Percentiles rank a stretch among this genome's conserved stretches.
Conservation (phyloP, 495 filamentous ascomycete genomes). For the Penicillium dipodomyicola region DNA sequence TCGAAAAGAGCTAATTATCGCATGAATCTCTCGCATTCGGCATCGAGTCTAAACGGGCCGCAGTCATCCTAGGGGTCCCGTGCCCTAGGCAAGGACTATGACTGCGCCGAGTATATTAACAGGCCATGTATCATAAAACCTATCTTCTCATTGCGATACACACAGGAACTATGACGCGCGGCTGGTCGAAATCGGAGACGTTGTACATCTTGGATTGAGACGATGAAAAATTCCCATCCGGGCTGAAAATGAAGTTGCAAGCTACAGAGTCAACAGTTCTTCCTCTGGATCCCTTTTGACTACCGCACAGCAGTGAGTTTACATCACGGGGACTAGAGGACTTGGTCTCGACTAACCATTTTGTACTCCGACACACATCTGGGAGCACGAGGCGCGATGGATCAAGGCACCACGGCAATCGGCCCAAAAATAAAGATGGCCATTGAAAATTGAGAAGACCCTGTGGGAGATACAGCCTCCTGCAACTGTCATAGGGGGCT, state of each 20-base stretch:
- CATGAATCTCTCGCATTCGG: constrained; percentile 4
- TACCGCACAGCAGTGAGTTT: not conserved
- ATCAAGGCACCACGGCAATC: constrained; percentile 15
- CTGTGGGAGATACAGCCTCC: not conserved
- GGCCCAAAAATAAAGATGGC: constrained; percentile 19
- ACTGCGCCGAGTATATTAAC: not conserved
- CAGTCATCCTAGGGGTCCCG: constrained; percentile 14
- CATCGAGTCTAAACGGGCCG: constrained; percentile 12
- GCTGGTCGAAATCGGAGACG: constrained; percentile 15
- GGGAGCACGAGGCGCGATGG: constrained; percentile 21
- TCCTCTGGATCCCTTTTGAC: not conserved
- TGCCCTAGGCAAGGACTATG: constrained; percentile 7
- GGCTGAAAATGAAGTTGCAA: constrained; percentile 13
- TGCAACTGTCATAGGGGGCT: not conserved
- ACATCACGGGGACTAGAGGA: constrained; percentile 1
- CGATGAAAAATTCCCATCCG: constrained; percentile 14
- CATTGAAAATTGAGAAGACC: constrained; percentile 4
- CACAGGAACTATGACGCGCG: constrained; percentile 31
- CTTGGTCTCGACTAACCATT: constrained; percentile 10
- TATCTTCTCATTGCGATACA: constrained; percentile 13
- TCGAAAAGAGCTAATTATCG: not conserved
- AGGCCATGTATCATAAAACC: not conserved
- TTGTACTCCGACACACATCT: constrained; percentile 20
- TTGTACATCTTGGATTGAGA: constrained; percentile 20
- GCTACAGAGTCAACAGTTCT: constrained; percentile 5